phyloP scores from a whole-genome alignment of 176 grass and related monocot species.

The Oryza nivara region DNA sequence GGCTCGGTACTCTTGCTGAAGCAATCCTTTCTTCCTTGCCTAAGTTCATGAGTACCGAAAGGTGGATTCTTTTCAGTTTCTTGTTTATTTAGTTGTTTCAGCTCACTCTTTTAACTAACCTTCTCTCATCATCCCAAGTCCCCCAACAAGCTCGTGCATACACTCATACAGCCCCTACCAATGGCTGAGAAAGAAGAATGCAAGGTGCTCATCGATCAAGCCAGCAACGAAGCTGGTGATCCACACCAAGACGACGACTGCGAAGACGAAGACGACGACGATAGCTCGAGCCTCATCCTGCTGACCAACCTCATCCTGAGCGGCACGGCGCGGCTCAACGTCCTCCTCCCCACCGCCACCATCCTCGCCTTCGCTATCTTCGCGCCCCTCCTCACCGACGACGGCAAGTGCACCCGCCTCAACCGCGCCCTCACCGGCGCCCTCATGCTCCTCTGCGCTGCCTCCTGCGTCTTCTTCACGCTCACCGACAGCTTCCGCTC shows the following conservation, averaged over 20 bases:
- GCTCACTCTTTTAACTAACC: conserved; percentile 33
- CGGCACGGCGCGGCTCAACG: conserved; percentile 83
- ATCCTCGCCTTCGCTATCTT: conserved; percentile 95
- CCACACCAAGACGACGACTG: background rate
- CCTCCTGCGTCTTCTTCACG: conserved; percentile 92
- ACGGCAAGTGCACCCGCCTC: conserved; percentile 57
- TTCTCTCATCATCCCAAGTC: background rate
- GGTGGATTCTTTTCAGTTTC: conserved; percentile 37
- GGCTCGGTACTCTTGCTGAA: conserved; percentile 19
- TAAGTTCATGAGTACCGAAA: conserved; percentile 28
- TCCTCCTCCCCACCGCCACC: conserved; percentile 88
- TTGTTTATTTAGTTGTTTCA: background rate
- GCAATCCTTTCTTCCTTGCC: conserved; percentile 46
- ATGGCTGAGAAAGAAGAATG: conserved; percentile 64
- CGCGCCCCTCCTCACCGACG: conserved; percentile 77
- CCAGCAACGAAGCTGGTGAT: background rate
- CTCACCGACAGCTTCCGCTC: conserved; percentile 93
- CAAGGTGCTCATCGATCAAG: conserved; percentile 64
- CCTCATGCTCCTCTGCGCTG: conserved; percentile 63
- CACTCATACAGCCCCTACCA: background rate
- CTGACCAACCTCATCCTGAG: conserved; percentile 76
- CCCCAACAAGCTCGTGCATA: background rate
- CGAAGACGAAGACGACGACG: conserved; percentile 38
- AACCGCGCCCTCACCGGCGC: conserved; percentile 50
- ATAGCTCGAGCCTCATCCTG: conserved; percentile 60